Base-by-base conservation (phyloP, 2,329 filamentous ascomycete genomes). In the Pestalotiopsis sp. region DNA sequence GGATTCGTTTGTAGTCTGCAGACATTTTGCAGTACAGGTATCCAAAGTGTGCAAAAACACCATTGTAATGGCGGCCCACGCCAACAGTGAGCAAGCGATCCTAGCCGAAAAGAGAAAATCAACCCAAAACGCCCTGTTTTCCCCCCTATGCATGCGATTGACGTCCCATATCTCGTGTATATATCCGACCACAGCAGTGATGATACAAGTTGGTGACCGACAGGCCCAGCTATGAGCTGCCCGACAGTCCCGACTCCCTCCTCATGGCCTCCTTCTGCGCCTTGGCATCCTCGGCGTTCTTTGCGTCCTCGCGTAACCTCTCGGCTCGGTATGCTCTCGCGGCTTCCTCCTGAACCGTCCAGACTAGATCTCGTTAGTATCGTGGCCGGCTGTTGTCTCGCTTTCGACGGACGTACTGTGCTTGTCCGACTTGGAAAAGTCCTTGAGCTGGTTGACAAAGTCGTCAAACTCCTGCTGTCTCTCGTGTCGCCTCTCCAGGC, bases 351-450 rank as follows among this genome's bases (percentile, higher is more conserved):
- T 82, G 81, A 5, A 81, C 83, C 61, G 78, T 75, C 84, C 84
- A 86, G 70, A 86, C 83, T 84, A 70, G 58, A 66, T 40, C 14
- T 41, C 11, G 64, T 52, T n/a, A 62, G 59, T 62, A 20, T 62
- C 14, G 2, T 23, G 27, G 25, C n/a, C n/a, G 66, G 41, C 2
- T 25, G 7, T 27, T 17, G 13, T 4, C 49, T 49, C 6, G 20
- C 25, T 2, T 59, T 6, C 58, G 7, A 20, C 6, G 2, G n/a
- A 56, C 41, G 70, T 86, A 97, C 94, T 97, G 58, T 93, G 93
- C 83, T 95, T 97, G 78, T 97, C 92, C 14, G 92, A 96, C 83
- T 95, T 97, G 31, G 93, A 93, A 79, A 95, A 93, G 75, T 95
- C 89, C 85, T 97, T 98, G 78, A 99, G 81, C 75, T 91, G 90